phyloP scores from a whole-genome alignment of 1,139 yeast species.

The Debaryomycetaceae sp. region DNA sequence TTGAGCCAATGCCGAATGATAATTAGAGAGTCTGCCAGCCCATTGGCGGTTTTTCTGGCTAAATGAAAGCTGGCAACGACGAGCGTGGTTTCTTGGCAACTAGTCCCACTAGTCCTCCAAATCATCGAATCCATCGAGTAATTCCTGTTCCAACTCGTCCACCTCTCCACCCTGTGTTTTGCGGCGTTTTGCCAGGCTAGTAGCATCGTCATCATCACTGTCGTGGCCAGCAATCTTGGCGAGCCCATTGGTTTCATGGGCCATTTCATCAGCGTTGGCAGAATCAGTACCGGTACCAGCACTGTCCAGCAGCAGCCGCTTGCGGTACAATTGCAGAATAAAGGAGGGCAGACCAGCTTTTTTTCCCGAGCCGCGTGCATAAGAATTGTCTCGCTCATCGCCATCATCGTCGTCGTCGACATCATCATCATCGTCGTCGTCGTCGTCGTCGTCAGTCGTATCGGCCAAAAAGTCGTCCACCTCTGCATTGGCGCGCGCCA shows the following conservation, averaged over 20 bases:
- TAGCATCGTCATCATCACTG: constrained; percentile 10
- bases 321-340: constrained; percentile 20
- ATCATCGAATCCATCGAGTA: constrained; percentile 36
- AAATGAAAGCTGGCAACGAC: no score
- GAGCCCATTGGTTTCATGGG: constrained; percentile 8
- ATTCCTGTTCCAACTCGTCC: constrained; percentile 36
- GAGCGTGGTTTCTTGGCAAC: no score
- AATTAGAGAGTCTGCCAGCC: no score
- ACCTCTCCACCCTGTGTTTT: constrained; percentile 7
- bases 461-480: constrained; percentile 52
- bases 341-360: constrained; percentile 14
- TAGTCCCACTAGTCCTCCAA: constrained; percentile 17
- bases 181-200: constrained; percentile 1
- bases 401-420: constrained; percentile 13
- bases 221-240: constrained; percentile 9
- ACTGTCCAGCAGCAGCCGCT: not conserved
- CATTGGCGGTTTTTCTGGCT: no score
- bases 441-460: constrained; percentile 29
- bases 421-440: constrained; percentile 10
- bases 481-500: constrained; percentile 48
- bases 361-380: constrained; percentile 1
- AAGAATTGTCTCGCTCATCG: constrained; percentile 10
- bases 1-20: no score
- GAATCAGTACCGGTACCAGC: not conserved
- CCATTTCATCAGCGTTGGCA: constrained; percentile 4